A percentile compares a stretch with the other conserved stretches of the same genome.
Conservation (phyloP, 139 green algal species). For the Klebsormidium nitens region DNA sequence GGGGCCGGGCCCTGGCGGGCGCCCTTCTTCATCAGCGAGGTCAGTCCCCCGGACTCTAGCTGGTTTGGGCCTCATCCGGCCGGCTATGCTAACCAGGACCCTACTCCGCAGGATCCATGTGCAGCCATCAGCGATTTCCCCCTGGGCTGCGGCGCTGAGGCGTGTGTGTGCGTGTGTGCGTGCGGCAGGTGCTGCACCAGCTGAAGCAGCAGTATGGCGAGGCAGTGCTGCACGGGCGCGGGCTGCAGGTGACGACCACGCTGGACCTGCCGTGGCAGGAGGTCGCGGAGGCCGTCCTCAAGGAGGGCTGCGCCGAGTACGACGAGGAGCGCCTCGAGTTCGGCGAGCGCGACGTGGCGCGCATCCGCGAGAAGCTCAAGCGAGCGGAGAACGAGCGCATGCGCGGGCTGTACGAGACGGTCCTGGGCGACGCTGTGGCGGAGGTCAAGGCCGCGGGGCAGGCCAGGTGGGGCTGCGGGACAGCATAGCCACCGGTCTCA, state of each 20-base stretch:
- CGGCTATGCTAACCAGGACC: too few species aligned
- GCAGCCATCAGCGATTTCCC: too few species aligned
- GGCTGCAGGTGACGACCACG: slow-evolving; percentile 38
- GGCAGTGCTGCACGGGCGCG: slow-evolving; percentile 31
- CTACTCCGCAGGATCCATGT: too few species aligned
- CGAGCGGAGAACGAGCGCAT: not conserved
- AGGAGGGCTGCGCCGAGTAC: slow-evolving; percentile 35
- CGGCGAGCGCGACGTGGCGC: not conserved
- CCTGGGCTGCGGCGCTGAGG: too few species aligned
- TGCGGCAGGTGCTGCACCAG: slow-evolving; percentile 35
- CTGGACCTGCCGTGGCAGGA: slow-evolving; percentile 54
- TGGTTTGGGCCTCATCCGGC: too few species aligned
- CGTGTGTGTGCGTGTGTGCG: too few species aligned
- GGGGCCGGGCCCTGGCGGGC: slow-evolving; percentile 46
- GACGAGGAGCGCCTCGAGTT: slow-evolving; percentile 14
- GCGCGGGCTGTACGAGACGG: not conserved
- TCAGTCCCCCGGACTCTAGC: slow-evolving; percentile 5
- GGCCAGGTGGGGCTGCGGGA: too few species aligned
- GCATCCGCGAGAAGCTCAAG: slow-evolving; percentile 2
- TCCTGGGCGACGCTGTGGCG: too few species aligned
- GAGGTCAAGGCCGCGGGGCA: too few species aligned
- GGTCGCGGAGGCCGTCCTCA: slow-evolving; percentile 25
- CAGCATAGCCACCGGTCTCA: not conserved
- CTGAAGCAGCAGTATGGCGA: slow-evolving; percentile 29
- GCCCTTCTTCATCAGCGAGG: slow-evolving; percentile 56